Base-by-base conservation (phyloP, 1,284 basidiomycete species). In the Fomitiporia mediterranea region DNA sequence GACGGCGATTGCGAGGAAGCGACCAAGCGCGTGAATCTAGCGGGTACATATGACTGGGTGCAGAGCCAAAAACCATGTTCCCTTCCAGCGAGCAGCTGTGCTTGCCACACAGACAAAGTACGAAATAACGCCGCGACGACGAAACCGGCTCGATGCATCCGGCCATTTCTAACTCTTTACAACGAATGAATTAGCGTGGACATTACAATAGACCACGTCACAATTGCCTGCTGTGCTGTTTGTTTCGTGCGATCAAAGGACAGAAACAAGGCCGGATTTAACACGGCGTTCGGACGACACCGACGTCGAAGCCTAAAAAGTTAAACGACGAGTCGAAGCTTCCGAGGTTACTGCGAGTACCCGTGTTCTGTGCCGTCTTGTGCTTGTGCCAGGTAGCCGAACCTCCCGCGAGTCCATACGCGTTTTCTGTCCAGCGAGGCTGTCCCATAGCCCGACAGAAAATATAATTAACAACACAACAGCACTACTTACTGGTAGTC, bases 301-400 rank as follows among this genome's bases (percentile, higher is more conserved):
- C 52, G 52, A 47, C n/a, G 44, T 28, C 38, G 39, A 49, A 54
- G 37, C 42, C 48, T 58, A 58, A 58, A 53, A 54, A 54, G 51
- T 54, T 55, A 27, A 51, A 54, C 47, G 51, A 50, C 7, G 27
- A 42, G 2, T n/a, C 23, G 32, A 39, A 35, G 51, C 17, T 21
- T 47, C 43, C 49, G 51, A 48, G 40, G 50, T 27, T 35, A 35
- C 21, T 27, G 34, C 28, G 34, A 50, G 27, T 9, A 44, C 23
- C 23, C 23, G 19, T 13, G 32, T 21, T 34, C 25, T 23, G 23
- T 28, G n/a, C 37, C 50, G 23, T 32, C 17, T 35, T 6, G 17
- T 30, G 21, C 25, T 7, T n/a, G 8, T 13, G 34, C 49, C 21
- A 38, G 42, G 32, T 23, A 19, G 3, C 38, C 19, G 5, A 11